A percentile compares a stretch with the other conserved stretches of the same genome.
Conservation (phyloP, 1,284 basidiomycete genomes). For the Leccinum fuscescens region DNA sequence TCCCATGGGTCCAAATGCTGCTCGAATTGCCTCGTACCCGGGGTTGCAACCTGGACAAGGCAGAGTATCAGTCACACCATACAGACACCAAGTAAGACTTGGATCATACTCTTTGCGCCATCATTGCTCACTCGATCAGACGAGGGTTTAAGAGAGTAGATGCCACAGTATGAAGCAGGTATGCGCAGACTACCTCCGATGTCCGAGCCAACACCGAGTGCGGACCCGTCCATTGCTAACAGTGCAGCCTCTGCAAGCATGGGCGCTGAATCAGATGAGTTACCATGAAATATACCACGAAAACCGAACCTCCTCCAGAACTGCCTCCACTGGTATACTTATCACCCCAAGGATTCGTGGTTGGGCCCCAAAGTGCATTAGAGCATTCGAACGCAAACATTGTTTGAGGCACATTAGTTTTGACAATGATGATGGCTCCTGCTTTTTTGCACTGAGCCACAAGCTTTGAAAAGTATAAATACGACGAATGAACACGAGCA, state of each 20-base stretch:
- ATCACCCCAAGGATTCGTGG: slow-evolving; percentile 68
- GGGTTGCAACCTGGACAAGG: slow-evolving; percentile 43
- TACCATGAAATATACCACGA: not conserved
- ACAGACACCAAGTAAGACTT: not conserved
- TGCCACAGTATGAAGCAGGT: slow-evolving; percentile 77
- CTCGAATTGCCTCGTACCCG: slow-evolving; percentile 67
- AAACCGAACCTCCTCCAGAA: slow-evolving; percentile 58
- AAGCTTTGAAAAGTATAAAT: slow-evolving; percentile 33
- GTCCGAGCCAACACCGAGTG: slow-evolving; percentile 78
- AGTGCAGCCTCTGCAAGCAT: slow-evolving; percentile 58
- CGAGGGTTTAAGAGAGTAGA: slow-evolving; percentile 79
- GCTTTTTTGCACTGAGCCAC: slow-evolving; percentile 45
- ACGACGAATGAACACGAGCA: not conserved
- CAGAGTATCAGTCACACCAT: slow-evolving; percentile 1
- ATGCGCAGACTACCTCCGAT: slow-evolving; percentile 78
- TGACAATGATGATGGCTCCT: slow-evolving; percentile 58
- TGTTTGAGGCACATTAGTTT: slow-evolving; percentile 82
- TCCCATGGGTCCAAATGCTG: slow-evolving; percentile 72
- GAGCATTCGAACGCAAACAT: slow-evolving; percentile 84
- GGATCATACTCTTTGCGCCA: slow-evolving; percentile 47
- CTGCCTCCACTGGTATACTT: slow-evolving; percentile 73
- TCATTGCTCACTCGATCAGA: slow-evolving; percentile 47
- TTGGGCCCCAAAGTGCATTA: slow-evolving; percentile 81
- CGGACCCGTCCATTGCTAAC: slow-evolving; percentile 72
- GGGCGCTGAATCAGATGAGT: slow-evolving; percentile 1